A percentile compares a stretch with the other conserved stretches of the same genome.
phyloP scores from a whole-genome alignment of 345 rosid genomes.

The Arabis alpina region DNA sequence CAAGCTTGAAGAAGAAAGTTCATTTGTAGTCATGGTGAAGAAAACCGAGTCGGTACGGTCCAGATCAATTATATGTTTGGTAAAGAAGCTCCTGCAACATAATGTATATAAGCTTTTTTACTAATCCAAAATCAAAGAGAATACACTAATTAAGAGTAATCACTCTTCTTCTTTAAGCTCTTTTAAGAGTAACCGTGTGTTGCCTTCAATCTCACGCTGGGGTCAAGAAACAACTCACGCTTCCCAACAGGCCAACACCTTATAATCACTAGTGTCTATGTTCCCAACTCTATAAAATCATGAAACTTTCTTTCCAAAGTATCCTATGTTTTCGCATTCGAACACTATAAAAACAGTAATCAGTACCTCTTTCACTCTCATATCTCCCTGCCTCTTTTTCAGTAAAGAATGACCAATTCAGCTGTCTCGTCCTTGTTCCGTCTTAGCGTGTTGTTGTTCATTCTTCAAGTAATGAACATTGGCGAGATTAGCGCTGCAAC shows the following conservation, averaged over 20 bases:
- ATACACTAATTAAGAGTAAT: slow-evolving; percentile 8
- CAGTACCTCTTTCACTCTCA: slow-evolving; percentile 22
- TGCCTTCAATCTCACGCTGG: slow-evolving; percentile 54
- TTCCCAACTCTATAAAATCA: slow-evolving; percentile 50
- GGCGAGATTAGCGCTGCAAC: slow-evolving; percentile 53
- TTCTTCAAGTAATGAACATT: slow-evolving; percentile 44
- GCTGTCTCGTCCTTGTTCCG: slow-evolving; percentile 41
- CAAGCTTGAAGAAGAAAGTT: too few relatives aligned
- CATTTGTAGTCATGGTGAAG: too few relatives aligned
- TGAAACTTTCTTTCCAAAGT: slow-evolving; percentile 54
- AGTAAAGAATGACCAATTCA: slow-evolving; percentile 45
- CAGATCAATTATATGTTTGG: background rate
- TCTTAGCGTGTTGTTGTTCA: slow-evolving; percentile 44
- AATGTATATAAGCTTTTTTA: slow-evolving; percentile 24
- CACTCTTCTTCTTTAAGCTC: slow-evolving; percentile 13
- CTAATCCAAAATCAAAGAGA: slow-evolving; percentile 22
- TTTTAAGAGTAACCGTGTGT: slow-evolving; percentile 39
- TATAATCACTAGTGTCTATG: slow-evolving; percentile 61
- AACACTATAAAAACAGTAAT: slow-evolving; percentile 33
- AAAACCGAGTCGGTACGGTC: too few relatives aligned
- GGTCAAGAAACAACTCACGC: slow-evolving; percentile 61
- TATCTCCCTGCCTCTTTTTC: slow-evolving; percentile 19
- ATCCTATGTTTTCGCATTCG: slow-evolving; percentile 9
- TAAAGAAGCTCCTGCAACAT: slow-evolving; percentile 32
- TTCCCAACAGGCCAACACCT: slow-evolving; percentile 48